These are phyloP conservation scores for Nakaseomyces nivariensis DNA, from an alignment of 1,139 yeast genomes.

Conservation along the genomic window DNA sequence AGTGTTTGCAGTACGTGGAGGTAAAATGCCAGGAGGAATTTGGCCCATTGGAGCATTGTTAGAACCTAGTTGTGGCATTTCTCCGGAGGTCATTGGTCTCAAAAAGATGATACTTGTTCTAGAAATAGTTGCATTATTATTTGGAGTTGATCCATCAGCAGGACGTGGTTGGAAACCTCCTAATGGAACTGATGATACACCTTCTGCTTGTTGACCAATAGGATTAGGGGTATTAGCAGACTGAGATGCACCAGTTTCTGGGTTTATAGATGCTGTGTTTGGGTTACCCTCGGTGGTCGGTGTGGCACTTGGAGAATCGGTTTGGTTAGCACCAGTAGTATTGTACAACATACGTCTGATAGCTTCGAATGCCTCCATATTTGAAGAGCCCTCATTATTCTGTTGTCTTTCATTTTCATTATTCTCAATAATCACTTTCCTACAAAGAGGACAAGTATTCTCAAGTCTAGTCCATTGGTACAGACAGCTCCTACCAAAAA, in stretches of 20 bases:
- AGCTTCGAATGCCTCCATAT: conserved; percentile 18
- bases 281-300: not conserved
- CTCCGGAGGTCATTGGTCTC: conserved; percentile 8
- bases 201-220: not conserved
- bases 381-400: conserved; percentile 7
- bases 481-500: conserved; percentile 66
- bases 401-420: conserved; percentile 9
- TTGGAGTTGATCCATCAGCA: conserved; percentile 3
- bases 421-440: conserved; percentile 38
- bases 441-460: conserved; percentile 73
- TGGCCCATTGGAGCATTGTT: not conserved
- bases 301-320: not conserved
- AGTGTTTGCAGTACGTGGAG: not conserved
- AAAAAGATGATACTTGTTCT: conserved; percentile 11
- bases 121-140: conserved; percentile 9
- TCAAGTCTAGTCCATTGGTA: conserved; percentile 64
- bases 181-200: not conserved
- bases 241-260: not conserved
- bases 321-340: conserved; percentile 5
- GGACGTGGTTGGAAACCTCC: not conserved
- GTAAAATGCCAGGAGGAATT: not conserved
- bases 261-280: not conserved
- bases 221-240: not conserved
- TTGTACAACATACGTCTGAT: conserved; percentile 21
- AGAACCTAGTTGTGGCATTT: not conserved